phyloP scores from a whole-genome alignment of 1,284 basidiomycete genomes.

The Fomitiporia mediterranea region DNA sequence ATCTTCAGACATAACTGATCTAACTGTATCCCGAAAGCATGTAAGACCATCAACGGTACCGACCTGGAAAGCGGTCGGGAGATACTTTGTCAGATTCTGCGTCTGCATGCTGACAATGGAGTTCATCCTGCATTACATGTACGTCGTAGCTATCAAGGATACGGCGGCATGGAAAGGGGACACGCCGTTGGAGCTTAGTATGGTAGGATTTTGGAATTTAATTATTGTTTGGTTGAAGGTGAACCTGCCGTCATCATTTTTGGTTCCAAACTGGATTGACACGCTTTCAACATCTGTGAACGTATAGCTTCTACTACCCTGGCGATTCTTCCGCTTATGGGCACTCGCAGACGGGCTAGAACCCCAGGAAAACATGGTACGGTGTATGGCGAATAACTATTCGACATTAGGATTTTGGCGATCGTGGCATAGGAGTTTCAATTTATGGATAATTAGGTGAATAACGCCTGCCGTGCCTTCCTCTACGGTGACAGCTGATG shows the following conservation, averaged over 20 bases:
- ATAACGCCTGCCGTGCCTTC: constrained; percentile 18
- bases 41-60: constrained; percentile 41
- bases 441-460: constrained; percentile 91
- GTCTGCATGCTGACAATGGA: constrained; percentile 84
- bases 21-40: constrained; percentile 37
- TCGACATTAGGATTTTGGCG: constrained; percentile 93
- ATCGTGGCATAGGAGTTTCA: constrained; percentile 95
- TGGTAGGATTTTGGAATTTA: constrained; percentile 98
- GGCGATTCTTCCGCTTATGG: constrained; percentile 98
- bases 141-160: constrained; percentile 96
- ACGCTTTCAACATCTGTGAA: too few species aligned
- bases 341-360: constrained; percentile 87
- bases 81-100: constrained; percentile 73
- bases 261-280: not conserved
- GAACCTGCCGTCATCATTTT: constrained; percentile 1
- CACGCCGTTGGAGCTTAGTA: constrained; percentile 77
- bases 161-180: constrained; percentile 70
- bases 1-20: not conserved
- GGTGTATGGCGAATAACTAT: constrained; percentile 99
- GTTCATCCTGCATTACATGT: constrained; percentile 89
- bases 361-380: constrained; percentile 97
- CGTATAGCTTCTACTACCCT: constrained; percentile 93
- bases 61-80: constrained; percentile 28
- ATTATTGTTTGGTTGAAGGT: constrained; percentile 98
- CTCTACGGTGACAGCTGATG: constrained; percentile 7